Evolutionary conservation across 805 yeast genomes (phyloP).

Genomic region (Nakazawaea ernobii): DNA sequence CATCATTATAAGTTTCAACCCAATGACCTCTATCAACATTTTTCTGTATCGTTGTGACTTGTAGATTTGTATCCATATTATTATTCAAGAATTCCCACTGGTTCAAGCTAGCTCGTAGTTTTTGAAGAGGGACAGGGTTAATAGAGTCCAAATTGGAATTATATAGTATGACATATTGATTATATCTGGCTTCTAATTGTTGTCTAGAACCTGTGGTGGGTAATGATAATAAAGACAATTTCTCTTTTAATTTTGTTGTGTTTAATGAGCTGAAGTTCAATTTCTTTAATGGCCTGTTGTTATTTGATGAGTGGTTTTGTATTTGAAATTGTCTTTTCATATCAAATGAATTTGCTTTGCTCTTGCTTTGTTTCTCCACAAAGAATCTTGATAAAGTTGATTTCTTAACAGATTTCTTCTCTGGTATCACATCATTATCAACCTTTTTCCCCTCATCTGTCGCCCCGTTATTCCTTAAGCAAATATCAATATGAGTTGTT

Average conservation of each 20-base stretch:
- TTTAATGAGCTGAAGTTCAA: constrained; percentile 58
- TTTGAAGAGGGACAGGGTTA: constrained; percentile 52
- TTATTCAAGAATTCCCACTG: constrained; percentile 55
- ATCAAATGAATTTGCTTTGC: constrained; percentile 24
- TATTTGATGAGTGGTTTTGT: constrained; percentile 13
- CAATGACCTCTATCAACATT: constrained; percentile 42
- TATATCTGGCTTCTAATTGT: constrained; percentile 64
- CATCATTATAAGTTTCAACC: constrained; percentile 32
- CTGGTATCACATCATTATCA: constrained; percentile 10
- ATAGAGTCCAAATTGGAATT: constrained; percentile 77
- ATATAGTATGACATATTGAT: constrained; percentile 70
- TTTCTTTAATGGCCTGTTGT: constrained; percentile 43
- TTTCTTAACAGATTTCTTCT: constrained; percentile 13
- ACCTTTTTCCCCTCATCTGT: neutral
- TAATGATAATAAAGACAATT: constrained; percentile 47
- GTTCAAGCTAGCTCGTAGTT: constrained; percentile 47
- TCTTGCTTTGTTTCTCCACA: constrained; percentile 15
- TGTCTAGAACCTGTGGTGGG: constrained; percentile 58
- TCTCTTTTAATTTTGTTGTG: constrained; percentile 55
- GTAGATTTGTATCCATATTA: constrained; percentile 18
- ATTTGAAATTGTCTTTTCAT: constrained; percentile 21
- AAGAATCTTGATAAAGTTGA: constrained; percentile 7
- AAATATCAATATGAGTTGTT: constrained; percentile 54
- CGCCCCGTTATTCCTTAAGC: constrained; percentile 33
- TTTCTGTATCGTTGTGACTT: constrained; percentile 26